Base-by-base conservation (phyloP, 257 asterid species). In the Solanum dulcamara region DNA sequence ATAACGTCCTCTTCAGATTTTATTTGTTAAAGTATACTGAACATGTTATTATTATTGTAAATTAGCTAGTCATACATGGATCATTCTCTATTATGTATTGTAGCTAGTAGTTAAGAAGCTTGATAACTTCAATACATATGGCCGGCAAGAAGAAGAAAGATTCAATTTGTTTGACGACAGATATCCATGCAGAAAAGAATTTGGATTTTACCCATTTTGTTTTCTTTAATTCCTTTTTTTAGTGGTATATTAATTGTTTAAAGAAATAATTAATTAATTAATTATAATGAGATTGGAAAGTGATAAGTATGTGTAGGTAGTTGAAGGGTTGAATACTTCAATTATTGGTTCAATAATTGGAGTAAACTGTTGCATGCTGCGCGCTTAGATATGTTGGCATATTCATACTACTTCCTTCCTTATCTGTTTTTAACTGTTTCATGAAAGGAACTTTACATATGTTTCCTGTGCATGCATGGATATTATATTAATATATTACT, bases 341-440 rank as follows among this genome's bases (percentile, higher is more conserved):
- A 82, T 82, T 82, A 82, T 82, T 82, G 85, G 77, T 60, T 82
- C 85, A 82, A 82, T 82, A 82, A 82, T 82, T 82, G 85, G 59
- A 82, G 77, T 35, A 64, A 59, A 57, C 85, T 82, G 74, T 60
- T 59, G 81, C 57, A 42, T 75, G 59, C 57, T 57, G 42, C 77
- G 30, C n/a, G n/a, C n/a, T n/a, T 13, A 70, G 40, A 60, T 66
- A 30, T 30, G 37, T 14, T 60, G 85, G 22, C 77, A 28, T 60
- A 40, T 22, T 38, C 42, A 82, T 30, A 37, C 13, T 81, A 55
- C 32, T 55, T 42, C n/a, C 30, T 59, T 81, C 22, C 5, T 81
- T 35, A n/a, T 53, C 20, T 55, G 3, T 32, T 51, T 80, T 80
- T 51, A 2, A 81, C 70, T 32, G 35, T 81, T 81, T 81, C 55